These are phyloP conservation scores for Calonectria hongkongensis DNA, from an alignment of 2,329 filamentous ascomycete species.

Conservation along the genomic window DNA sequence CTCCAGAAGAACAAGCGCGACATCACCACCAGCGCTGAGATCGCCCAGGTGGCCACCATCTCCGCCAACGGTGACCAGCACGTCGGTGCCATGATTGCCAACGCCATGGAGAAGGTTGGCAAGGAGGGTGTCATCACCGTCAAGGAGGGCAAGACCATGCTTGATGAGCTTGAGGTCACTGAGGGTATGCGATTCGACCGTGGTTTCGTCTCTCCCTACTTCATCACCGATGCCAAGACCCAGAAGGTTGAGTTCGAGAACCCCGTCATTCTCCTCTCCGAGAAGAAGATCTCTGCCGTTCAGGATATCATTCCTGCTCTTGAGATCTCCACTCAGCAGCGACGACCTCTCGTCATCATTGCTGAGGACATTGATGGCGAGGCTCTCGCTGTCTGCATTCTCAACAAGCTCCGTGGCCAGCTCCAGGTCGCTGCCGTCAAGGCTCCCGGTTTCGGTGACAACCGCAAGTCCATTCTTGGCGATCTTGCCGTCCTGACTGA, in stretches of 20 bases:
- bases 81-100: constrained; percentile 96
- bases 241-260: constrained; percentile 99
- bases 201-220: constrained; percentile 98
- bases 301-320: constrained; percentile 99
- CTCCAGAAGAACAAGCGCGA: constrained; percentile 97
- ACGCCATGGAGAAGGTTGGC: constrained; percentile 99
- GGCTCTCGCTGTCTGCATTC: constrained; percentile 97
- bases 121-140: constrained; percentile 99
- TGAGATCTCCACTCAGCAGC: constrained; percentile 95
- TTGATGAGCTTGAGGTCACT: constrained; percentile 98
- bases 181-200: constrained; percentile 99
- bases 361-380: constrained; percentile 99
- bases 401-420: constrained; percentile 99
- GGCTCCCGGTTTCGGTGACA: constrained; percentile 99
- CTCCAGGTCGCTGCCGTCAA: constrained; percentile 99
- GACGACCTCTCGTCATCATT: constrained; percentile 97
- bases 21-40: constrained; percentile 97
- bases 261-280: constrained; percentile 96
- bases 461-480: constrained; percentile 99
- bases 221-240: constrained; percentile 99
- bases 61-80: constrained; percentile 97
- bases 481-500: constrained; percentile 97
- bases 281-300: constrained; percentile 99
- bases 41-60: constrained; percentile 98
- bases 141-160: constrained; percentile 99